Percentiles rank a stretch among this genome's conserved stretches.
These are phyloP conservation scores for Cyberlindnera meyerae DNA, from an alignment of 805 yeast genomes.

Conservation along the genomic window DNA sequence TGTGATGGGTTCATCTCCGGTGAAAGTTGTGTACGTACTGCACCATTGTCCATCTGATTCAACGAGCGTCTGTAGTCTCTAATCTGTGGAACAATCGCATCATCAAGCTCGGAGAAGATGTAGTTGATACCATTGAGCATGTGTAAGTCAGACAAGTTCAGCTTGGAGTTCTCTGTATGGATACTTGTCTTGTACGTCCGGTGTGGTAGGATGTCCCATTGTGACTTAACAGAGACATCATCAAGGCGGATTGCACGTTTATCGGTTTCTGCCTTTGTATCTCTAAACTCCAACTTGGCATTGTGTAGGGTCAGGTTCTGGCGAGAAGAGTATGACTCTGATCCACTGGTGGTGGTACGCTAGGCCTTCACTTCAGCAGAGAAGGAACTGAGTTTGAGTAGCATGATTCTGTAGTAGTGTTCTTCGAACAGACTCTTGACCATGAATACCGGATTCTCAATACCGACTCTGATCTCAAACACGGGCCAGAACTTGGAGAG, in stretches of 20 bases:
- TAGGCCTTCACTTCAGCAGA: conserved; percentile 15
- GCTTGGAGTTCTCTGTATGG: conserved; percentile 10
- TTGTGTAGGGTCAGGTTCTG: conserved; percentile 16
- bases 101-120: conserved; percentile 19
- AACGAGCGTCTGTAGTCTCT: conserved; percentile 11
- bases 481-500: conserved; percentile 29
- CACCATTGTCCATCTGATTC: background rate
- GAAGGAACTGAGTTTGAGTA: conserved; percentile 25
- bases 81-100: conserved; percentile 11
- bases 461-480: conserved; percentile 30
- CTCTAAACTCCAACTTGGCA: conserved; percentile 13
- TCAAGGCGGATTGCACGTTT: conserved; percentile 11
- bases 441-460: conserved; percentile 36
- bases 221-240: conserved; percentile 14
- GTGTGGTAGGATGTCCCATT: conserved; percentile 14
- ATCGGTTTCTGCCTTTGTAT: conserved; percentile 13
- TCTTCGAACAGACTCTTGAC: conserved; percentile 29
- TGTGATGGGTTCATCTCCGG: too few species aligned
- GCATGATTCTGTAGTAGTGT: conserved; percentile 27
- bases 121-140: conserved; percentile 29
- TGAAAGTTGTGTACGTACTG: too few species aligned
- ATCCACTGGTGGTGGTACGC: conserved; percentile 22
- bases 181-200: conserved; percentile 1
- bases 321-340: conserved; percentile 5
- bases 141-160: conserved; percentile 27